A percentile compares a stretch with the other conserved stretches of the same genome.
Evolutionary conservation across 306 rosid genomes (phyloP).

Genomic region (Datisca glomerata): DNA sequence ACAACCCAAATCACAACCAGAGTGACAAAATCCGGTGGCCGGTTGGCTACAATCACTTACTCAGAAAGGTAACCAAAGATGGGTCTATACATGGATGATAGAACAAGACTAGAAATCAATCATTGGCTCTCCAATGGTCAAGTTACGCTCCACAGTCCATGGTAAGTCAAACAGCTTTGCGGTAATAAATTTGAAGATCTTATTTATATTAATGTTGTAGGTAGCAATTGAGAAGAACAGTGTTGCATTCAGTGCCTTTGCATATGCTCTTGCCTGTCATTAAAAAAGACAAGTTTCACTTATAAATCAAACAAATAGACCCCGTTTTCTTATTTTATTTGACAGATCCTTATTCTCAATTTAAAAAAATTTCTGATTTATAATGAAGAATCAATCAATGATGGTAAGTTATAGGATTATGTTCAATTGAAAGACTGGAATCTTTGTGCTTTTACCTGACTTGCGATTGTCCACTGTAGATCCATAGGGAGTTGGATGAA

Average conservation of each 20-base stretch:
- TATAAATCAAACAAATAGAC: too few species aligned
- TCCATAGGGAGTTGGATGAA: slow-evolving; percentile 89
- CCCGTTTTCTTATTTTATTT: background rate
- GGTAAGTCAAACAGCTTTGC: slow-evolving; percentile 83
- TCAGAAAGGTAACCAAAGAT: too few species aligned
- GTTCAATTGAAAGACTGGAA: background rate
- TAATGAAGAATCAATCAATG: background rate
- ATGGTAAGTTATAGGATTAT: background rate
- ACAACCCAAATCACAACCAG: background rate
- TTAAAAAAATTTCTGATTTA: background rate
- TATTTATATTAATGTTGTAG: slow-evolving; percentile 81
- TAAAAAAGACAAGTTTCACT: too few species aligned
- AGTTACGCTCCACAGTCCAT: slow-evolving; percentile 79
- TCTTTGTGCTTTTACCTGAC: slow-evolving; percentile 38
- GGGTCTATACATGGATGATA: background rate
- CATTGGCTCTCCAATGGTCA: slow-evolving; percentile 74
- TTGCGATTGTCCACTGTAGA: slow-evolving; percentile 82
- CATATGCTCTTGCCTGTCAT: slow-evolving; percentile 73
- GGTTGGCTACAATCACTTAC: too few species aligned
- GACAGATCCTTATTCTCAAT: background rate
- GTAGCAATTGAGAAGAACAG: slow-evolving; percentile 80
- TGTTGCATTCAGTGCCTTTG: slow-evolving; percentile 72
- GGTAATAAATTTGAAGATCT: slow-evolving; percentile 84
- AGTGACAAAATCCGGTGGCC: background rate
- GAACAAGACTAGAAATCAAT: slow-evolving; percentile 47